These are phyloP conservation scores for Pseudogymnoascus sp. DNA, from an alignment of 2,329 filamentous ascomycete genomes.

Conservation along the genomic window DNA sequence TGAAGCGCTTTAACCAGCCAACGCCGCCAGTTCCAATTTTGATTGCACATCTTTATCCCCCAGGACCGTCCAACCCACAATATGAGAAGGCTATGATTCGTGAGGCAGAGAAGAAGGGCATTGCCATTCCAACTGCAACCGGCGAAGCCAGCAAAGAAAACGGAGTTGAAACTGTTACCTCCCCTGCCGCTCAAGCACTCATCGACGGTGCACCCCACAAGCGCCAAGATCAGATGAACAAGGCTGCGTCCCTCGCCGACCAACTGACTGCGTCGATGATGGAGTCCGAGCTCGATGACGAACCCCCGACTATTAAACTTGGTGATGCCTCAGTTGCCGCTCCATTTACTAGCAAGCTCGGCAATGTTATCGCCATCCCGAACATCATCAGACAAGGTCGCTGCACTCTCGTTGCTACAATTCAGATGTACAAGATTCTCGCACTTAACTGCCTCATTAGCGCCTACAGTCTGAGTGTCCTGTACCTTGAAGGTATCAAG, in stretches of 20 bases:
- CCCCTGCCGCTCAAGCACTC: conserved; percentile 55
- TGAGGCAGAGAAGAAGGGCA: conserved; percentile 71
- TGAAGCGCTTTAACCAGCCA: conserved; percentile 92
- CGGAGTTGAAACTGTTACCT: conserved; percentile 55
- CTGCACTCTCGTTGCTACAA: conserved; percentile 94
- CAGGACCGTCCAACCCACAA: conserved; percentile 85
- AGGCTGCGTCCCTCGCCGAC: conserved; percentile 73
- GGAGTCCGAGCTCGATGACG: conserved; percentile 77
- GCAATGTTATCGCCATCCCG: conserved; percentile 92
- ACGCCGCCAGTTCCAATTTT: conserved; percentile 82
- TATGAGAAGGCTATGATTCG: conserved; percentile 86
- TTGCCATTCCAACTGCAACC: conserved; percentile 44
- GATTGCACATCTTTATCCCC: conserved; percentile 91
- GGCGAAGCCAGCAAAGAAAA: conserved; percentile 45
- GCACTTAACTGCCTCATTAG: conserved; percentile 96
- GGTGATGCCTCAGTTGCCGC: conserved; percentile 96
- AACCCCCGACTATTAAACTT: conserved; percentile 92
- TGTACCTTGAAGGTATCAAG: conserved; percentile 98
- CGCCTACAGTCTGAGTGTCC: conserved; percentile 90
- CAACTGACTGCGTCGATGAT: conserved; percentile 81
- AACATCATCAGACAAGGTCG: conserved; percentile 98
- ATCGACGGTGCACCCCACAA: conserved; percentile 43
- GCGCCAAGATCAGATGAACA: conserved; percentile 58
- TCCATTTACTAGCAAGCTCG: conserved; percentile 94
- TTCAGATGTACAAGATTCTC: conserved; percentile 99